phyloP scores from a whole-genome alignment of 1,284 basidiomycete species.

The Austroboletus novae-zelandiae region DNA sequence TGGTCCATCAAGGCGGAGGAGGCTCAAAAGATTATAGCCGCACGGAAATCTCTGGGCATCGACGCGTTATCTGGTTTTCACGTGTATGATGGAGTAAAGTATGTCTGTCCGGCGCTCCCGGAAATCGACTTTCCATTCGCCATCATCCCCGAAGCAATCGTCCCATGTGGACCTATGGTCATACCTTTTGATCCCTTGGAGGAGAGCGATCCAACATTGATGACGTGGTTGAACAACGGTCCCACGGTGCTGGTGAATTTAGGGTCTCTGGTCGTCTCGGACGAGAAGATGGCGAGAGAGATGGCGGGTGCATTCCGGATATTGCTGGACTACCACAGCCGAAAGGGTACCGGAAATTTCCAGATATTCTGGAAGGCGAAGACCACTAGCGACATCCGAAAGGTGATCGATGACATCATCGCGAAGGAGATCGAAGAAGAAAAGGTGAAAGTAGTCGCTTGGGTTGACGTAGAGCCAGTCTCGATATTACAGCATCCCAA shows the following conservation, averaged over 20 bases:
- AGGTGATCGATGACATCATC: neutral
- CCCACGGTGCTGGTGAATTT: neutral
- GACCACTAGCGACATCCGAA: neutral
- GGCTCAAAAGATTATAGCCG: neutral
- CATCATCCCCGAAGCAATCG: neutral
- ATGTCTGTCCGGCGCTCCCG: neutral
- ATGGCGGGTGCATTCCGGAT: neutral
- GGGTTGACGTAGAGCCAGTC: slow-evolving; percentile 10
- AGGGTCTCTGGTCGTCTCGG: neutral
- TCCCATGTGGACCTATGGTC: neutral
- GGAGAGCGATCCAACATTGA: neutral
- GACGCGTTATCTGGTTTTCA: neutral
- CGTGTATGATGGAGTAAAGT: neutral
- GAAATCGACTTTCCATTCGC: neutral
- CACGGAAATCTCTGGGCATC: neutral
- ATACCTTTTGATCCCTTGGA: neutral
- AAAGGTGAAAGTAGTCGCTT: slow-evolving; percentile 4
- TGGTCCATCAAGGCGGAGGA: too few species aligned
- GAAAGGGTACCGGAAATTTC: neutral
- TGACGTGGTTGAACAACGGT: neutral
- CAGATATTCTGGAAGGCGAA: neutral
- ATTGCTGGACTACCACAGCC: neutral
- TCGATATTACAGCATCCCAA: slow-evolving; percentile 15
- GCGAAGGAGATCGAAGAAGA: slow-evolving; percentile 1
- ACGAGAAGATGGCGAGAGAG: neutral